Conservation (phyloP, 441 rosid species). For the Corymbia calophylla region DNA sequence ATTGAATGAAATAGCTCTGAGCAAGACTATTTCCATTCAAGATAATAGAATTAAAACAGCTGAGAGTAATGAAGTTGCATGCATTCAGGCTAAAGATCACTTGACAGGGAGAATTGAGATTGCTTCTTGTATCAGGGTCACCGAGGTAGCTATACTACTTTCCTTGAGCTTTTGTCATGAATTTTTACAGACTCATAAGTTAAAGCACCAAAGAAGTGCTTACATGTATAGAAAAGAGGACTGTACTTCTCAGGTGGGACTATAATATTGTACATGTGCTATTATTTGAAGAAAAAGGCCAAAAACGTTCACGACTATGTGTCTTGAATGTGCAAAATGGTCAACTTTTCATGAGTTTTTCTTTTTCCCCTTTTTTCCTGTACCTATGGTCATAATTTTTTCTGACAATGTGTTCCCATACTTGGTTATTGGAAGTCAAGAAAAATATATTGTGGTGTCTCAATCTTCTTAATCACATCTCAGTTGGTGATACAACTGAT, state of each 20-base stretch:
- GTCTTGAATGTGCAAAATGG: neutral
- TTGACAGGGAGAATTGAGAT: slow-evolving; percentile 74
- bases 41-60: slow-evolving; percentile 67
- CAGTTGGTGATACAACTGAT: neutral
- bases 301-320: neutral
- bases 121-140: slow-evolving; percentile 89
- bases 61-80: slow-evolving; percentile 64
- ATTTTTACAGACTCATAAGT: neutral
- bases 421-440: neutral
- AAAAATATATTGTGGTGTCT: neutral
- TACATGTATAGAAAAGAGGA: neutral
- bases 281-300: neutral
- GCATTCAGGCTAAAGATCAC: slow-evolving; percentile 91
- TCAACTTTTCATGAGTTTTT: neutral
- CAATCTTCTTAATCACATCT: neutral
- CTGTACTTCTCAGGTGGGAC: neutral
- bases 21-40: slow-evolving; percentile 48
- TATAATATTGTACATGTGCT: neutral
- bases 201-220: neutral
- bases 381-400: neutral
- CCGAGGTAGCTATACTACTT: slow-evolving; percentile 52
- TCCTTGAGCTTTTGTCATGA: neutral
- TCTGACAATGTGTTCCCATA: neutral
- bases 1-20: slow-evolving; percentile 35
- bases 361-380: neutral